These are phyloP conservation scores for Naumovozyma baii DNA, from an alignment of 805 yeast species.

Conservation along the genomic window DNA sequence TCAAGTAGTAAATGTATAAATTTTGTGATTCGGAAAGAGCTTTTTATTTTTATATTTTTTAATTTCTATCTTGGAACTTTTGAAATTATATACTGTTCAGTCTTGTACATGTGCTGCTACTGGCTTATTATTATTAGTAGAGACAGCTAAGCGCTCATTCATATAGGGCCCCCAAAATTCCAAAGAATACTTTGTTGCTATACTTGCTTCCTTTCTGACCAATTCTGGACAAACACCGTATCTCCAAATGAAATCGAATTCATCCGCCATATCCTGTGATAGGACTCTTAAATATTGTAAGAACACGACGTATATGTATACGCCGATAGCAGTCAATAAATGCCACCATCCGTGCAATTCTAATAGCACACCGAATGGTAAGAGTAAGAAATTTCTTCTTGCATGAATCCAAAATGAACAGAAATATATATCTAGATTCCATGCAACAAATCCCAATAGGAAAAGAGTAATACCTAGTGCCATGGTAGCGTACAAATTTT, in stretches of 20 bases:
- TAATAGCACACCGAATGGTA: conserved; percentile 71
- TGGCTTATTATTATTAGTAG: no score
- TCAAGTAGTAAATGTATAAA: no score
- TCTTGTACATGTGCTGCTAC: no score
- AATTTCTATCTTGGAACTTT: no score
- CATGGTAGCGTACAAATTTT: conserved; percentile 48
- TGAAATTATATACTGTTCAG: no score
- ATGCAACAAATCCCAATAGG: conserved; percentile 63
- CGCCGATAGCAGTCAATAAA: conserved; percentile 74
- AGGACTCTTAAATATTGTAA: conserved; percentile 65
- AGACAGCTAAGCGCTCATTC: not conserved
- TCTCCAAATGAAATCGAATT: conserved; percentile 50
- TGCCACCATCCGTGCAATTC: conserved; percentile 99
- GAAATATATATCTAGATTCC: conserved; percentile 83
- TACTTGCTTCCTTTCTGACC: conserved; percentile 13
- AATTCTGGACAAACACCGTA: conserved; percentile 52
- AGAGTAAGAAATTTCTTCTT: conserved; percentile 58
- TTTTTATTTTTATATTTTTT: no score
- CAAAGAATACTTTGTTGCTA: conserved; percentile 21
- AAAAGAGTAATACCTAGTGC: conserved; percentile 52
- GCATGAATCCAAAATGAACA: conserved; percentile 49
- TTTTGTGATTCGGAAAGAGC: no score
- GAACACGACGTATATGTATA: conserved; percentile 73
- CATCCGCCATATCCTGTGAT: conserved; percentile 45
- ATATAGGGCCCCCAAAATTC: conserved; percentile 13